Conservation (phyloP, 257 asterid species). For the Avicennia marina region DNA sequence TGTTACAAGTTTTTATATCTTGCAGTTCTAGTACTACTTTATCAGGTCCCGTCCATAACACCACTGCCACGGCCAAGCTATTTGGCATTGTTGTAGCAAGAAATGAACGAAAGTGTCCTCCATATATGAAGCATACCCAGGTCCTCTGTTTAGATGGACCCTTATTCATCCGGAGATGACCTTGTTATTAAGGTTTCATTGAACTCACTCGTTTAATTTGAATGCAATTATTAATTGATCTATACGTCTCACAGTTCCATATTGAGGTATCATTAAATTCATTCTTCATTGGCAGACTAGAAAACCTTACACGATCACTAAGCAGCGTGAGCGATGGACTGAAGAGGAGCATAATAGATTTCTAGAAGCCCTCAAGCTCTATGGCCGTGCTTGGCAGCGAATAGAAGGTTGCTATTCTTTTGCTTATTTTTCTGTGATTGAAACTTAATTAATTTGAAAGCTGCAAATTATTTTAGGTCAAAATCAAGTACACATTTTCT, state of each 20-base stretch:
- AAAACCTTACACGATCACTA: constrained; percentile 93
- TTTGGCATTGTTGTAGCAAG: constrained; percentile 32
- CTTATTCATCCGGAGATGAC: constrained; percentile 87
- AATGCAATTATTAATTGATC: constrained; percentile 1
- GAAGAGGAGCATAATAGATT: constrained; percentile 94
- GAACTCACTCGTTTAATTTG: not conserved
- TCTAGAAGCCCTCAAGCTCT: constrained; percentile 87
- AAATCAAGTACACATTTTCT: constrained; percentile 7
- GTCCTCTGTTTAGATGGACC: constrained; percentile 60
- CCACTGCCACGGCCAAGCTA: constrained; percentile 41
- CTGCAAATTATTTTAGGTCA: constrained; percentile 11
- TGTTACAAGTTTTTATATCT: constrained; percentile 44
- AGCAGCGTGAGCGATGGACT: constrained; percentile 99
- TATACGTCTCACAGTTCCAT: constrained; percentile 7
- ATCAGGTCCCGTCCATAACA: constrained; percentile 37
- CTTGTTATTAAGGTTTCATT: constrained; percentile 58
- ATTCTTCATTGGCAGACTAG: constrained; percentile 49
- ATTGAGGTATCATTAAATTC: constrained; percentile 10
- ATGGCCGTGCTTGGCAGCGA: constrained; percentile 99
- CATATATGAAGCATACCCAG: constrained; percentile 42
- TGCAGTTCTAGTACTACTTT: constrained; percentile 65
- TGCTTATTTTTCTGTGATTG: constrained; percentile 11
- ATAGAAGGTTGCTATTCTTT: constrained; percentile 66
- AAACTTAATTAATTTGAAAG: not conserved
- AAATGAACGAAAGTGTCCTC: constrained; percentile 35